These are phyloP conservation scores for Saprolegnia parasitica DNA, from an alignment of 352 stramenopile species.

Conservation along the genomic window DNA sequence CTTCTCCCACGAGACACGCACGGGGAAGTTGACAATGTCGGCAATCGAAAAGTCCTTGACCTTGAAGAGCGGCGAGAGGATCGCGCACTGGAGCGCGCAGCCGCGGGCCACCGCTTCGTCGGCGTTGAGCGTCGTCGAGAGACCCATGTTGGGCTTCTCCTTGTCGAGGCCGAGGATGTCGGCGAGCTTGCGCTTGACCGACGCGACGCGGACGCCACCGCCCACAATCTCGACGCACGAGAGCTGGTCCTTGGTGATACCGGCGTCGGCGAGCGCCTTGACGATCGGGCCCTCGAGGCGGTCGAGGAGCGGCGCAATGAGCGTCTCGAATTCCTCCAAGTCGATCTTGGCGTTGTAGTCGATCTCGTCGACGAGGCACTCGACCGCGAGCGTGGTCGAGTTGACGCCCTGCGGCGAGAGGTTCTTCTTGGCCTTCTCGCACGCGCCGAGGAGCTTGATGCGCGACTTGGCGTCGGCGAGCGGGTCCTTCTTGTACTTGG, in stretches of 20 bases:
- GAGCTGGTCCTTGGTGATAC: slow-evolving; percentile 88
- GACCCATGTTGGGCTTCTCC: slow-evolving; percentile 92
- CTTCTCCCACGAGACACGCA: slow-evolving; percentile 92
- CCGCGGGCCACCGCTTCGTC: slow-evolving; percentile 97
- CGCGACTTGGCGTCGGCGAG: slow-evolving; percentile 90
- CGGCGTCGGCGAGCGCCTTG: slow-evolving; percentile 79
- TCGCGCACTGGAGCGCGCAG: slow-evolving; percentile 97
- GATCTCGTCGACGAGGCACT: slow-evolving; percentile 97
- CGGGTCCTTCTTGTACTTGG: slow-evolving; percentile 94
- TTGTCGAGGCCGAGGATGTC: slow-evolving; percentile 90
- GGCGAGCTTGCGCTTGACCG: slow-evolving; percentile 92
- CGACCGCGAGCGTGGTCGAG: slow-evolving; percentile 94
- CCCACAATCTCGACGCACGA: slow-evolving; percentile 94
- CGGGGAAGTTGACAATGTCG: slow-evolving; percentile 87
- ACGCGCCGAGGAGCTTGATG: slow-evolving; percentile 96
- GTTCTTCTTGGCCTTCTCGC: slow-evolving; percentile 99
- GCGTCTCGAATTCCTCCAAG: slow-evolving; percentile 92
- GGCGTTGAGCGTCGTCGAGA: slow-evolving; percentile 99
- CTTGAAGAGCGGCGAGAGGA: slow-evolving; percentile 98
- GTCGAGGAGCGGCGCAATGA: slow-evolving; percentile 87
- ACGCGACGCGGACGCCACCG: slow-evolving; percentile 93
- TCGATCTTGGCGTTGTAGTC: slow-evolving; percentile 95
- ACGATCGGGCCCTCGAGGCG: slow-evolving; percentile 84
- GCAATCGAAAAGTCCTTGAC: slow-evolving; percentile 89
- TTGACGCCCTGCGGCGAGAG: slow-evolving; percentile 95